phyloP scores from a whole-genome alignment of 345 rosid species.

The Camelina laxa region DNA sequence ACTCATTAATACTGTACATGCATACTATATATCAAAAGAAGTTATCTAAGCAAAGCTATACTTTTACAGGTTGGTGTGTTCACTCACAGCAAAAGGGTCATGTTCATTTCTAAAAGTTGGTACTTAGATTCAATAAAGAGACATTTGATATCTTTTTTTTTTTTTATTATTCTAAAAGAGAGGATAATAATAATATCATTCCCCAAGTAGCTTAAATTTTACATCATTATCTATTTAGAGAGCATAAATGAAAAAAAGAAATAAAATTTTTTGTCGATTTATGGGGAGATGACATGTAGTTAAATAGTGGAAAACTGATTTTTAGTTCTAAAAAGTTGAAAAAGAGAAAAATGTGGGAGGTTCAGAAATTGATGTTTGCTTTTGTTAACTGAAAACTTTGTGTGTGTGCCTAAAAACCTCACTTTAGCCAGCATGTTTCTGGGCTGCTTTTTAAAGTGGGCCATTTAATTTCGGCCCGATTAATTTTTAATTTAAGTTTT shows the following conservation, averaged over 20 bases:
- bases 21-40: slow-evolving; percentile 21
- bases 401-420: slow-evolving; percentile 42
- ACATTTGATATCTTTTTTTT: too few species aligned
- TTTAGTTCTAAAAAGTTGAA: slow-evolving; percentile 5
- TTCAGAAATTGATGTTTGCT: slow-evolving; percentile 34
- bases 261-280: background rate
- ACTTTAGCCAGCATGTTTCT: slow-evolving; percentile 42
- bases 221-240: background rate
- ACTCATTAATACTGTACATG: slow-evolving; percentile 15
- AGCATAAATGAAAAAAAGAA: background rate
- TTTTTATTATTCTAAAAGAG: background rate
- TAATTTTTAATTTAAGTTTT: slow-evolving; percentile 2
- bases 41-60: slow-evolving; percentile 36
- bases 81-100: slow-evolving; percentile 29
- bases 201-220: background rate
- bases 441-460: slow-evolving; percentile 38
- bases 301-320: slow-evolving; percentile 21
- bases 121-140: slow-evolving; percentile 26
- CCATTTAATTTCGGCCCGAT: slow-evolving; percentile 29
- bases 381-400: slow-evolving; percentile 15
- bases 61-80: slow-evolving; percentile 46
- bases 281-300: background rate
- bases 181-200: background rate
- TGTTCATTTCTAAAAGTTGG: slow-evolving; percentile 39
- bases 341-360: slow-evolving; percentile 27